Evolutionary conservation across 352 stramenopile genomes (phyloP), one percentile per base, ranked within the genome.

Genomic region (Globisporangium canariense): DNA sequence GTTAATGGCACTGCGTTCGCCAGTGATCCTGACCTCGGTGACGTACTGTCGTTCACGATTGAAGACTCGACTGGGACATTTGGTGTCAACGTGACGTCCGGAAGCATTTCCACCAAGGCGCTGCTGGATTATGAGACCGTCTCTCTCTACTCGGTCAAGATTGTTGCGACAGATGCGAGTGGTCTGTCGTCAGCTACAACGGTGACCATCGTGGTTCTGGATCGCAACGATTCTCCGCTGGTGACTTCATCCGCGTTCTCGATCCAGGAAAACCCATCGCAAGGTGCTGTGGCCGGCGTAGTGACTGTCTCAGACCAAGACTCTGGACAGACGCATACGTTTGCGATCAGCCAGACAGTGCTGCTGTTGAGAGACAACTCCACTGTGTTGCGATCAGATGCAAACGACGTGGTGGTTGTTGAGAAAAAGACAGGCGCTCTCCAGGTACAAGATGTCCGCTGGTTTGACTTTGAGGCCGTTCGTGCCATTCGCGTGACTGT

Each of bases 221-320:
- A 64, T 25, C 34, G 59, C 20, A 64, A 64, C 7, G 59, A 64
- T n/a, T 34, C 36, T 0, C 59, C 59, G 10, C 9, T 18, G 1
- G 10, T 64, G 13, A 40, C 20, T 1, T 50, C 46, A 4, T 32
- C 16, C 7, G n/a, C 20, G 0, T 55, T 58, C n/a, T 50, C 22
- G 22, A 58, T 64, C 5, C 25, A 8, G 22, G 59, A 64, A 18
- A 64, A 64, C 16, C 3, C 36, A 9, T 2, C 4, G 2, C 47
- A 22, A 20, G 47, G 38, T 13, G 20, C 34, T 25, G 18, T 38
- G 11, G 58, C 58, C 49, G 28, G 32, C 47, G 28, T 40, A 36
- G 59, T 58, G 14, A 6, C 46, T 13, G 13, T 52, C 36, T 34
- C 11, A n/a, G 59, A 65, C 18, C 47, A 65, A 58, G 59, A 65